Base-by-base conservation (phyloP, 306 rosid species). In the Alnus glutinosa region DNA sequence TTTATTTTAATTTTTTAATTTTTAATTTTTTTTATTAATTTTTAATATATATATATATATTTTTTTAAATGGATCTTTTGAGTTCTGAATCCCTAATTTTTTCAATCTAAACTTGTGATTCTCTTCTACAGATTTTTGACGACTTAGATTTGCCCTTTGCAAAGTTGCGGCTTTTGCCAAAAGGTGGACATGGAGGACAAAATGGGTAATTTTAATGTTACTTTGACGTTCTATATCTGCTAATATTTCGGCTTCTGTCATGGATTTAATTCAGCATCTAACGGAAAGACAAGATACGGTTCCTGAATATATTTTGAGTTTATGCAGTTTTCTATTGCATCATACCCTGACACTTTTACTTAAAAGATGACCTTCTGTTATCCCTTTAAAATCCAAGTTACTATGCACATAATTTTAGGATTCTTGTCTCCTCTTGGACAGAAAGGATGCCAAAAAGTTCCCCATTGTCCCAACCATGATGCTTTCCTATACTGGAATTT, bases 151-250 rank as follows among this genome's bases (percentile, higher is more conserved):
- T 93, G 81, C 98, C 99, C 4, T 93, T 95, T 85, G 94, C 89
- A 52, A 93, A 93, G 87, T 55, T 91, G 82, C 89, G 92, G 87
- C 77, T 95, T 73, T 85, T 91, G 88, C 99, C 99, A 39, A 95
- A 95, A 86, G 98, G 98, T 39, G 98, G 98, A 52, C 99, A 93
- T 71, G 98, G 99, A 89, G 99, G 99, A 71, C 99, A 93, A 51
- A 93, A 95, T 69, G 98, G 99, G 99, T 93, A 88, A 84, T 55
- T 80, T 62, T 9, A 64, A 46, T 78, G 54, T 51, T 69, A 57
- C 75, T 80, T 30, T 67, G 51, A 61, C 63, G 47, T 76, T 54
- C 9, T 15, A 32, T 23, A 58, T 77, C 80, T 85, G 79, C 64
- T 77, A 32, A 13, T 59, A 34, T 54, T 32, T 54, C 77, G 16